A percentile compares a stretch with the other conserved stretches of the same genome.
phyloP scores from a whole-genome alignment of 2,329 filamentous ascomycete genomes.

The Fusarium zealandicum region DNA sequence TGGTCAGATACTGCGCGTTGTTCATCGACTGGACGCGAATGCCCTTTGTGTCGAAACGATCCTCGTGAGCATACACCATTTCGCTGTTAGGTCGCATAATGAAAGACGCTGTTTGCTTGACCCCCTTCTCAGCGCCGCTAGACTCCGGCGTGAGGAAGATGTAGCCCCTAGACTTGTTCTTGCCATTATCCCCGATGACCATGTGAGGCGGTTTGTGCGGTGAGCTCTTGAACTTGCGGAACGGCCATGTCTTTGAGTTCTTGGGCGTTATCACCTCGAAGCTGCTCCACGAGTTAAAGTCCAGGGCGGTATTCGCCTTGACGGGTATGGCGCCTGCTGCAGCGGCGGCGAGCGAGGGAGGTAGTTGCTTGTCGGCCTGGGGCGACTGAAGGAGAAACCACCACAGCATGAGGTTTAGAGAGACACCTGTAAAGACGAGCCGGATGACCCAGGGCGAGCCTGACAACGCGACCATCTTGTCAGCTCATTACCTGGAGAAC shows the following conservation, averaged over 20 bases:
- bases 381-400: constrained; percentile 8
- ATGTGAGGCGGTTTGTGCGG: constrained; percentile 36
- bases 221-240: constrained; percentile 36
- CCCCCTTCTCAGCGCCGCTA: constrained; percentile 3
- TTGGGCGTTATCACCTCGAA: constrained; percentile 28
- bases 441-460: constrained; percentile 28
- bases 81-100: constrained; percentile 43
- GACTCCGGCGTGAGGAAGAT: constrained; percentile 39
- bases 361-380: background rate
- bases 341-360: background rate
- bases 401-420: constrained; percentile 19
- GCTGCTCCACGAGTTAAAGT: constrained; percentile 29
- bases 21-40: constrained; percentile 41
- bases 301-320: constrained; percentile 8
- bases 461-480: constrained; percentile 26
- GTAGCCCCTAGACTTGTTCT: constrained; percentile 36
- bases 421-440: constrained; percentile 7
- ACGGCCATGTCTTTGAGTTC: constrained; percentile 22
- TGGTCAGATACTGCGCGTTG: constrained; percentile 43
- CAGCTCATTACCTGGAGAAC: background rate
- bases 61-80: constrained; percentile 40
- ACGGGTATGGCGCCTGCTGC: background rate
- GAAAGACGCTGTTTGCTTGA: constrained; percentile 21
- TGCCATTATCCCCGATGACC: constrained; percentile 23
- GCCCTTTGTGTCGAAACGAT: constrained; percentile 24